Evolutionary conservation across 495 filamentous ascomycete genomes (phyloP).

Genomic region (Tuber aestivum): DNA sequence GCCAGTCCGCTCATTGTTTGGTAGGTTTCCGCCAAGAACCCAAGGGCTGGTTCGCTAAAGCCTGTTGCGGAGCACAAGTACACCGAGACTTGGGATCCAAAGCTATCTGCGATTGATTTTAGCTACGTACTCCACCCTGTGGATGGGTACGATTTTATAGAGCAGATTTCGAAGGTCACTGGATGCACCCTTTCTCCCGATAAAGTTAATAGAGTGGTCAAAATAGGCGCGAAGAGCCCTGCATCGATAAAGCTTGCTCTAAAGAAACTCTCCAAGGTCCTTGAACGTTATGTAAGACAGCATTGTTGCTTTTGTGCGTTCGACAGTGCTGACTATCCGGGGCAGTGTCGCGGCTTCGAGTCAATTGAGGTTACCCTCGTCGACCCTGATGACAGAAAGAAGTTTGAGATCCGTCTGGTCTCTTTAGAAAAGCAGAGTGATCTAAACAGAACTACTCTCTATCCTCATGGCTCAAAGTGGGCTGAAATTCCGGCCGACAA

Average conservation of each 20-base stretch:
- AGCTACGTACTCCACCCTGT: conserved; percentile 29
- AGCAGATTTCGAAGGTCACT: conserved; percentile 30
- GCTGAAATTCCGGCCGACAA: conserved; percentile 18
- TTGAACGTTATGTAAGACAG: conserved; percentile 34
- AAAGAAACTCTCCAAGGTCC: conserved; percentile 33
- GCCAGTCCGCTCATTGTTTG: conserved; percentile 3
- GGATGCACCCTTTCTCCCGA: conserved; percentile 27
- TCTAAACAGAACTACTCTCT: conserved; percentile 31
- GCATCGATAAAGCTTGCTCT: conserved; percentile 20
- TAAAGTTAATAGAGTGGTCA: conserved; percentile 29
- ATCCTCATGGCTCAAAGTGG: conserved; percentile 24
- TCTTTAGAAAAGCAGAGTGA: conserved; percentile 27
- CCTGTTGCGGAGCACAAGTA: conserved; percentile 16
- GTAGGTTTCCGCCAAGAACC: conserved; percentile 28
- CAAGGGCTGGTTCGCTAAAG: conserved; percentile 16
- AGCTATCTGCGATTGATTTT: conserved; percentile 25
- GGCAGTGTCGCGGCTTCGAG: conserved; percentile 31
- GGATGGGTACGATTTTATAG: conserved; percentile 25
- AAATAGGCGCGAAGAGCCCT: conserved; percentile 29
- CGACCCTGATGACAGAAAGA: conserved; percentile 30
- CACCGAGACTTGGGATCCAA: conserved; percentile 31
- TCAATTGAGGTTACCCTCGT: conserved; percentile 26
- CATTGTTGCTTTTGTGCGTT: background rate
- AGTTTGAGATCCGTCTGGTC: conserved; percentile 37
- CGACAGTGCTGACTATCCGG: background rate